Conservation (phyloP, 2,329 filamentous ascomycete genomes). For the Colletotrichum sp. region DNA sequence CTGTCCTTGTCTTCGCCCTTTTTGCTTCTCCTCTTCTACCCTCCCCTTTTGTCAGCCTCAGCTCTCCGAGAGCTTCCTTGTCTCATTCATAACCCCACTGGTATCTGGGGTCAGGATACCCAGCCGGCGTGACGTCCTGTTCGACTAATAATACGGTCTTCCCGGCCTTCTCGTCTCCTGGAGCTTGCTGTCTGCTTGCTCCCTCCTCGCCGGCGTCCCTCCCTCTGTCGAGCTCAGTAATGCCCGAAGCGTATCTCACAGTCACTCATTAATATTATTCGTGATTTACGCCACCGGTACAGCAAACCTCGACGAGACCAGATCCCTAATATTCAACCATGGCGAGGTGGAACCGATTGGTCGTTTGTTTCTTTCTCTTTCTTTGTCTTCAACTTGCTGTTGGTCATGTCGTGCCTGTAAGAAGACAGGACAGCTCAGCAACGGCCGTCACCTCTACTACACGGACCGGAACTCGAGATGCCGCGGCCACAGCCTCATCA, state of each 20-base stretch:
- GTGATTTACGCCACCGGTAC: background rate
- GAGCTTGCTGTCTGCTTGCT: background rate
- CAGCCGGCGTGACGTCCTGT: background rate
- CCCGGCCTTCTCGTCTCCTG: background rate
- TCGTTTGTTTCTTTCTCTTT: conserved; percentile 43
- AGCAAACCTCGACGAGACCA: background rate
- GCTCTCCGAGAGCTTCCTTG: conserved; percentile 2
- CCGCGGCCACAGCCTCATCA: background rate
- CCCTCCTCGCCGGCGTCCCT: conserved; percentile 1
- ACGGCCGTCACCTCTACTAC: conserved; percentile 21
- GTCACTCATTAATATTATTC: background rate
- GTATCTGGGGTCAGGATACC: conserved; percentile 3
- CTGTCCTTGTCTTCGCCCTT: conserved; percentile 12
- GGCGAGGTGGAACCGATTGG: conserved; percentile 34
- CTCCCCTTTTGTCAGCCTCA: conserved; percentile 14
- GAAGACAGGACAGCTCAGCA: conserved; percentile 39
- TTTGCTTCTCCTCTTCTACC: background rate
- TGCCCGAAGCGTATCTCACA: background rate
- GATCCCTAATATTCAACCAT: background rate
- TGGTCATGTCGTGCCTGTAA: conserved; percentile 36
- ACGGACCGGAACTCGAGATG: background rate
- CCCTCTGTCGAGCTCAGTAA: background rate
- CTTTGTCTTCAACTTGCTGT: conserved; percentile 41
- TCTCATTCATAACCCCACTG: conserved; percentile 3
- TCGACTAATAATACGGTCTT: background rate